These are phyloP conservation scores for Colletotrichum salicis DNA, from an alignment of 2,329 filamentous ascomycete species.

Conservation along the genomic window DNA sequence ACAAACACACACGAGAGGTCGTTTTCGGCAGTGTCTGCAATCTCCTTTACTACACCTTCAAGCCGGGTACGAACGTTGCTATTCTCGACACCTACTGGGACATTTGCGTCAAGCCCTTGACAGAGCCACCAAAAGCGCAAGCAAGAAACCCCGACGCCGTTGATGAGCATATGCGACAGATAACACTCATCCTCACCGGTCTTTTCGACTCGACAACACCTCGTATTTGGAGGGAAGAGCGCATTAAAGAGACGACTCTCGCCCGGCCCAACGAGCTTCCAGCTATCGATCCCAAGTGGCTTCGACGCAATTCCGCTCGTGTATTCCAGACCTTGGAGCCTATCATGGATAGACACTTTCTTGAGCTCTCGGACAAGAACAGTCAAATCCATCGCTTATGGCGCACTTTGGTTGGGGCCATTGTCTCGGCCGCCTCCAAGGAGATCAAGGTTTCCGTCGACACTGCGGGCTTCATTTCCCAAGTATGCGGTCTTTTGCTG, in stretches of 20 bases:
- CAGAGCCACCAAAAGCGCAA: conserved; percentile 48
- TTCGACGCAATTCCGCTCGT: conserved; percentile 74
- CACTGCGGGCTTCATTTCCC: conserved; percentile 81
- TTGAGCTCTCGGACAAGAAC: conserved; percentile 69
- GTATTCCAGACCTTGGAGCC: conserved; percentile 73
- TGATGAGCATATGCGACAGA: conserved; percentile 65
- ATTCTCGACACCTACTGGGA: conserved; percentile 85
- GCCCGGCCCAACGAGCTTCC: conserved; percentile 81
- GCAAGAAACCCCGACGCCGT: conserved; percentile 50
- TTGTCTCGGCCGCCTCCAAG: conserved; percentile 78
- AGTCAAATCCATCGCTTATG: conserved; percentile 67
- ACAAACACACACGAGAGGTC: conserved; percentile 66
- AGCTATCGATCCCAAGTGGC: conserved; percentile 85
- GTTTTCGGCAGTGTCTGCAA: conserved; percentile 79
- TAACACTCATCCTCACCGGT: conserved; percentile 75
- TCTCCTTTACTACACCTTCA: conserved; percentile 84
- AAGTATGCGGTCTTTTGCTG: conserved; percentile 75
- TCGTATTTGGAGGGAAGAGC: conserved; percentile 79
- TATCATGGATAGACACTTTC: conserved; percentile 70
- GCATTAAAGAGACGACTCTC: conserved; percentile 69
- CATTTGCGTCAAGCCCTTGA: conserved; percentile 71
- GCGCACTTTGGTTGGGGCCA: conserved; percentile 68
- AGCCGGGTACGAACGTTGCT: conserved; percentile 72
- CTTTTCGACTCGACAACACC: conserved; percentile 71
- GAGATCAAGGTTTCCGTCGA: conserved; percentile 91